Evolutionary conservation across 148 eudicot species (phyloP).

Genomic region (Dianthus caryophyllus): DNA sequence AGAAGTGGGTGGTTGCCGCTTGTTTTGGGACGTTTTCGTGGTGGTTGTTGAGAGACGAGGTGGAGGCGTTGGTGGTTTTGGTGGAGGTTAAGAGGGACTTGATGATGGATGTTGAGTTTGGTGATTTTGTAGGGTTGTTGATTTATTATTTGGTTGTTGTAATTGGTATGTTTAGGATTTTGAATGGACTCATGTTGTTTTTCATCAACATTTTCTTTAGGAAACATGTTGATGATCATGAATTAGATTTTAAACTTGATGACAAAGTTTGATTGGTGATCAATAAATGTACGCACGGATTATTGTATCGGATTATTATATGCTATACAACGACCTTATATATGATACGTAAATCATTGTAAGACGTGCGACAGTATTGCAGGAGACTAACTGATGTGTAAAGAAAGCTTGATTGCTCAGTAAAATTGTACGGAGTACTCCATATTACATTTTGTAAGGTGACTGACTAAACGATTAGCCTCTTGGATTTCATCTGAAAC

Average conservation of each 20-base stretch:
- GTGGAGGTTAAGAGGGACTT: constrained; percentile 54
- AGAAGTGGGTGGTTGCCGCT: constrained; percentile 52
- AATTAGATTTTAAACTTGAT: constrained; percentile 19
- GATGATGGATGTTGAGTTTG: constrained; percentile 41
- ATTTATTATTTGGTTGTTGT: constrained; percentile 62
- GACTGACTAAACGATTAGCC: too few relatives aligned
- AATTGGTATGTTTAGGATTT: constrained; percentile 59
- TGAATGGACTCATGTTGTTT: constrained; percentile 43
- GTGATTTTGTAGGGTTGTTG: constrained; percentile 76
- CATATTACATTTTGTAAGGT: too few relatives aligned
- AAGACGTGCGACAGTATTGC: too few relatives aligned
- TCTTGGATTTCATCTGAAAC: too few relatives aligned
- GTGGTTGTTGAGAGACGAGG: constrained; percentile 69
- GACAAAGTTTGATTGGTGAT: constrained; percentile 27
- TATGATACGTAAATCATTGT: too few relatives aligned
- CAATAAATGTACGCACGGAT: too few relatives aligned
- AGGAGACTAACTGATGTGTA: too few relatives aligned
- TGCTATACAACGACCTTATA: too few relatives aligned
- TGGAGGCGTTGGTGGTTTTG: constrained; percentile 63
- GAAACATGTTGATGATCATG: constrained; percentile 12
- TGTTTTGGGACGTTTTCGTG: constrained; percentile 62
- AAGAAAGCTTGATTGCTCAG: too few relatives aligned
- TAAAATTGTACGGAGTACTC: too few relatives aligned
- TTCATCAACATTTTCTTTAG: constrained; percentile 29
- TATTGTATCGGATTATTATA: too few relatives aligned